Evolutionary conservation across 805 yeast species (phyloP).

Genomic region (Wickerhamiella lipophila): DNA sequence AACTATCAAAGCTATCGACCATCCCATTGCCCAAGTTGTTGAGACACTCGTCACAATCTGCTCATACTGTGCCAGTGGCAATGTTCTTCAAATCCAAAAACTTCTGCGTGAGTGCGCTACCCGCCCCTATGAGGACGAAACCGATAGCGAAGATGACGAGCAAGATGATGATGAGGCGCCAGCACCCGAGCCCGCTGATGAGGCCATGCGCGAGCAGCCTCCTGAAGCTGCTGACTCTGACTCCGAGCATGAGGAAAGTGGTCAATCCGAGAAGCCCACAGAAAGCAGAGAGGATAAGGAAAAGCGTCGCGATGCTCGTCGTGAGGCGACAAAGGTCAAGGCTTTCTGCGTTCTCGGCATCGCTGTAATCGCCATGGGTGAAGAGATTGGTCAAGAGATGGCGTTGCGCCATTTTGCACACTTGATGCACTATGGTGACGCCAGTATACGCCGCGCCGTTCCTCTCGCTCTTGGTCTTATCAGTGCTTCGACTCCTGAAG

Average conservation of each 20-base stretch:
- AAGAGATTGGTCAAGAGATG: constrained; percentile 96
- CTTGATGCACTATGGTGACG: constrained; percentile 93
- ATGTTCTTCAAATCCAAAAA: constrained; percentile 86
- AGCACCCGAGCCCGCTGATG: constrained; percentile 17
- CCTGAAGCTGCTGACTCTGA: constrained; percentile 26
- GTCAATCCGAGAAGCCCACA: constrained; percentile 6
- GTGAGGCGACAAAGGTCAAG: constrained; percentile 40
- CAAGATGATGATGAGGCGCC: constrained; percentile 25
- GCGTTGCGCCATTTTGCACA: constrained; percentile 93
- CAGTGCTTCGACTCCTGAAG: constrained; percentile 86
- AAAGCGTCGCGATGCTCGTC: constrained; percentile 23
- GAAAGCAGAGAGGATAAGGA: constrained; percentile 23
- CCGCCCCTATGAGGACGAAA: constrained; percentile 48
- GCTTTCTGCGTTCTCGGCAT: constrained; percentile 91
- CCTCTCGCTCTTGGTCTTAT: constrained; percentile 97
- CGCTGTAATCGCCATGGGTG: constrained; percentile 94
- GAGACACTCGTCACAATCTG: constrained; percentile 83
- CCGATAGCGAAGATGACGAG: constrained; percentile 46
- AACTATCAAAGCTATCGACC: constrained; percentile 88
- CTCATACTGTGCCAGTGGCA: constrained; percentile 96
- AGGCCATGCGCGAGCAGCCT: constrained; percentile 18
- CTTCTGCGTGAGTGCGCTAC: constrained; percentile 73
- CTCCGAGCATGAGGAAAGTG: constrained; percentile 4
- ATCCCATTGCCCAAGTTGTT: constrained; percentile 79
- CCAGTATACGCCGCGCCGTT: constrained; percentile 80